Base-by-base conservation (phyloP, 345 rosid genomes). In the Dipteronia sinensis region DNA sequence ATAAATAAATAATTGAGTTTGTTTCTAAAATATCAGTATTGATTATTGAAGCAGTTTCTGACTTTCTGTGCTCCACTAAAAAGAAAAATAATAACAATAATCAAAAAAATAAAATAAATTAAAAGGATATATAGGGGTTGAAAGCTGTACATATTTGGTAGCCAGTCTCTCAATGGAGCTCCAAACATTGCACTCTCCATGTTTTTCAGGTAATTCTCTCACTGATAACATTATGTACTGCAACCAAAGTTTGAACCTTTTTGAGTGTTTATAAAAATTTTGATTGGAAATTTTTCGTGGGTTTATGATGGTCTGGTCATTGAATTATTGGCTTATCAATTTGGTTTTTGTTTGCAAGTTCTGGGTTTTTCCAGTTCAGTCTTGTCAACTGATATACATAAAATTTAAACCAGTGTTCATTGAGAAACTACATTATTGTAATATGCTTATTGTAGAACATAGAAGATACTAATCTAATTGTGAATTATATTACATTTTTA, bases 111-210 rank as follows among this genome's bases (percentile, higher is more conserved):
- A 27, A 27, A 27, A 27, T 27, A 31, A 31, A 31, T 31, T 31
- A 31, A 31, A 31, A 31, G 5, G 3, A 31, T 31, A 31, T 31
- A 31, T 31, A 31, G 34, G 34, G 34, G 34, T 31, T 31, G 34
- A 31, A 31, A 31, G 34, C 34, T 31, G 0, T 49, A 3, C 53
- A 11, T 49, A 0, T 49, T 27, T 10, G 46, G 0, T 34, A 49
- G 17, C 8, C 16, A 66, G 46, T 67, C 66, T 6, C 68, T 67
- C 15, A 67, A 82, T 82, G 87, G 87, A 82, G 83, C 78, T 82
- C 67, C 85, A 82, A 67, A 77, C 76, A n/a, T 75, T 77, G 63
- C 65, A 67, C 61, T 67, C 58, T 53, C 47, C 61, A 8, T 71
- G 68, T 38, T 72, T 47, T 7, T 63, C 80, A 4, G 85, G 87